Percentiles rank a stretch among this genome's conserved stretches.
These are phyloP conservation scores for Fusarium ramigenum DNA, from an alignment of 2,329 filamentous ascomycete species.

Conservation along the genomic window DNA sequence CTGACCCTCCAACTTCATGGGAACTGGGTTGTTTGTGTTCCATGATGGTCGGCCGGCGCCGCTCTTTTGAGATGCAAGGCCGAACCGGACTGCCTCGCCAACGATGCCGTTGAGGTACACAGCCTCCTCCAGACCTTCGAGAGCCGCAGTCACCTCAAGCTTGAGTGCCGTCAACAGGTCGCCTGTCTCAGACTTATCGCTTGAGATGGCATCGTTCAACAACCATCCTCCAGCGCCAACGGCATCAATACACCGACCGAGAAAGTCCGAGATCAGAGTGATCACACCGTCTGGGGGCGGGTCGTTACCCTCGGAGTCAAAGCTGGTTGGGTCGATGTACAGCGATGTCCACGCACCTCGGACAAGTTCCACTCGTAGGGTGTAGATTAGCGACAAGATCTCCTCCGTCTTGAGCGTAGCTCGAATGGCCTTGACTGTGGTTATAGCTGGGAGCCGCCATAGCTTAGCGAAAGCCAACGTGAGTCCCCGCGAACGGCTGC, in stretches of 20 bases:
- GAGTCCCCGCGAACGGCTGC: constrained; percentile 69
- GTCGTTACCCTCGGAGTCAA: constrained; percentile 53
- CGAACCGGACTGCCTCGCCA: constrained; percentile 72
- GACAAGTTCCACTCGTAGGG: constrained; percentile 77
- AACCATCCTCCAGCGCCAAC: constrained; percentile 81
- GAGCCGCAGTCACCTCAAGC: constrained; percentile 74
- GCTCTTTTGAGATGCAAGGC: constrained; percentile 51
- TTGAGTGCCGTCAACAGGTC: constrained; percentile 73
- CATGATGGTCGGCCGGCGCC: constrained; percentile 41
- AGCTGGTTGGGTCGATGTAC: constrained; percentile 69
- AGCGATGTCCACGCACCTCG: constrained; percentile 79
- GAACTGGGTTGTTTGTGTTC: constrained; percentile 56
- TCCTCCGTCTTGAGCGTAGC: constrained; percentile 72
- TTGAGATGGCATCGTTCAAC: constrained; percentile 65
- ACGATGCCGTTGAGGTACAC: constrained; percentile 71
- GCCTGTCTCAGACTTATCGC: constrained; percentile 63
- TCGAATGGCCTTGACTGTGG: constrained; percentile 71
- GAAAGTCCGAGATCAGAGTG: constrained; percentile 74
- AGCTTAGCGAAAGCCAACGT: constrained; percentile 76
- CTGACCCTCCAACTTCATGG: constrained; percentile 52
- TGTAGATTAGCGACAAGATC: constrained; percentile 74
- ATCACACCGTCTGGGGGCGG: constrained; percentile 73
- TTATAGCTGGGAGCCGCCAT: constrained; percentile 68
- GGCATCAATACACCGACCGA: constrained; percentile 79
- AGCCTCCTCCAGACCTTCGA: constrained; percentile 77